Evolutionary conservation across 768 basidiomycete genomes (phyloP), one percentile per base, ranked within the genome.

Genomic region (Collybia nuda): DNA sequence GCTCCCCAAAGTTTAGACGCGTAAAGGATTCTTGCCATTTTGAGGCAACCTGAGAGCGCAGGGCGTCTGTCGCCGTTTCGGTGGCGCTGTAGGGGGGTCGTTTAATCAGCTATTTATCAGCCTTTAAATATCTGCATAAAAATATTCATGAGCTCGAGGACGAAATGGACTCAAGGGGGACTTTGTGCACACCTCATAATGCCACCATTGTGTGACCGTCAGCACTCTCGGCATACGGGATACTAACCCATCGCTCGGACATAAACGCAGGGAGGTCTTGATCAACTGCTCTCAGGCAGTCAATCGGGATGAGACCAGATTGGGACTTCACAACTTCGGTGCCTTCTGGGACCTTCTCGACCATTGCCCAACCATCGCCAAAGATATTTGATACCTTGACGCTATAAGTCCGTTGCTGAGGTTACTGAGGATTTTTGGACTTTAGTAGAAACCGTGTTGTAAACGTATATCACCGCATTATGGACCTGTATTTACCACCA

Each of bases 1-100:
- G 77, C 29, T 80, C 73, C 12, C 70, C 65, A 23, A 76, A 72
- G 59, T 88, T 88, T 42, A 88, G 69, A 14, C 82, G 77, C n/a
- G 73, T 66, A 62, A 88, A 88, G 1, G 82, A 75, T 17, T 86
- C 82, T 53, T 85, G 82, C 85, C 86, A 88, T 70, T 86, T 85
- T 2, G 83, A 70, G 15, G 80, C 77, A 7, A 87, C 82, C 61
- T 87, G 85, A 1, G 78, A 75, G 40, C 78, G 77, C n/a, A 86
- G 68, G 21, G 84, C 84, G 50, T 79, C 75, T 4, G 82, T 82
- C 15, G 80, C 77, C 84, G 83, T 85, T 24, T 21, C 37, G 21
- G 17, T 23, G 6, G 32, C 44, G 29, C 14, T 12, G 44, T n/a
- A 44, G 12, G 42, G 32, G 12, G 32, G 32, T 32, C 32, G 12